Evolutionary conservation across 2,329 filamentous ascomycete species (phyloP), one percentile per base, ranked within the genome.

Genomic region (Fusarium brevicatenulatum): DNA sequence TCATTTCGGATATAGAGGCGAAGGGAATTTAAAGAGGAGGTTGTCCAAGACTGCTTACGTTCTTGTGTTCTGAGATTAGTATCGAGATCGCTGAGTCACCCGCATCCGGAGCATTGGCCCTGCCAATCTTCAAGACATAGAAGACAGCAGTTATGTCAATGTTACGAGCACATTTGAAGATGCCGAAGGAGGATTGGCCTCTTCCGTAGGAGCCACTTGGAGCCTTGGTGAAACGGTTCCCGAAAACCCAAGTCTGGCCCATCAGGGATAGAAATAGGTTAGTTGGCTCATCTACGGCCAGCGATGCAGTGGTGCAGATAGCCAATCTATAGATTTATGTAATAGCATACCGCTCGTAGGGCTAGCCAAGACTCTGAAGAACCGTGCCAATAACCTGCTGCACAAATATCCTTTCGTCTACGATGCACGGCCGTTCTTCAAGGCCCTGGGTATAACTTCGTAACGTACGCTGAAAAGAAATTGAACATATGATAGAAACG

Each of bases 321-420:
- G 4, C 5, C 4, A 6, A 9, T 34, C 12, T 4, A n/a, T 4
- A 16, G 2, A 18, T 32, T 0, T 6, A 23, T 9, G 1, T 11
- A 7, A 21, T 21, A 28, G 9, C 1, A 25, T 19, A 0, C 12
- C 2, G 19, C 25, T 28, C 9, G 4, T 1, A 47, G 13, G 5
- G 12, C 11, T 28, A 4, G 25, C 4, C 4, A 5, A 28, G 0
- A 19, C 4, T 21, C 1, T 21, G 19, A 10, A 28, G 6, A 4
- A 21, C 0, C 3, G 7, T 46, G 8, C 6, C 25, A 21, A 5
- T 5, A 2, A 13, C 9, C 4, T 9, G 18, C 18, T 46, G 4
- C 23, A 9, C 13, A 15, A 42, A n/a, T 15, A 21, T 42, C 2
- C 25, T 10, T 15, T 21, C 4, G 12, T 32, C 28, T 6, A 6